Evolutionary conservation across 768 basidiomycete genomes (phyloP), one percentile per base, ranked within the genome.

Genomic region (Pisolithus microcarpus): DNA sequence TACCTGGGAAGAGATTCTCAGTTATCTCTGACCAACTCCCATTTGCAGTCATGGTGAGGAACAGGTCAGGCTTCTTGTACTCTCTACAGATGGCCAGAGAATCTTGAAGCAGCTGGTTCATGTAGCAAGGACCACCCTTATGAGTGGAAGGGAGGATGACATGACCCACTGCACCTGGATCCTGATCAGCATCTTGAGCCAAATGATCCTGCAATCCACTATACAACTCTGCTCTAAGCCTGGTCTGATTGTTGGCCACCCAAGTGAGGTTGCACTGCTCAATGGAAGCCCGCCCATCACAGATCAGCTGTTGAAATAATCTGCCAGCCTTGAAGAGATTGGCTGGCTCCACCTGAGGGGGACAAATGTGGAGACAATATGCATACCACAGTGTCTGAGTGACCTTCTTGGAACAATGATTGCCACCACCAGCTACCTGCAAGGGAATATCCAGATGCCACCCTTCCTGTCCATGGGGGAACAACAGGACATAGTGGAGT

Each of bases 271-370:
- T 59, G 7, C 42, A 55, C 21, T 78, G 74, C 2, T 81, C 76
- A 26, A 68, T 58, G 0, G 64, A 58, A 16, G 77, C 75, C 70
- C 68, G 80, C 2, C 53, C 58, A 65, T 81, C 75, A 43, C 72
- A 71, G 37, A 74, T 43, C 53, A 66, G 75, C 40, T 76, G 69
- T 43, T 43, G 42, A 31, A 80, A 69, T 0, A 81, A 65, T 19
- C 60, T 60, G 1, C 70, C 66, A 47, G 61, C 72, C 24, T 51
- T 59, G 49, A 75, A n/a, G n/a, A n/a, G n/a, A n/a, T n/a, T n/a
- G n/a, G n/a, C n/a, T n/a, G n/a, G n/a, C n/a, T n/a, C n/a, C 3
- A 52, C 43, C 16, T 16, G 2, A 4, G 51, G 28, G 0, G n/a
- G 40, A 2, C 65, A 53, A 0, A 51, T 2, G 45, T 73, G 69